Evolutionary conservation across 345 rosid species (phyloP), one percentile per base, ranked within the genome.

Genomic region (Eucalyptus brandiana): DNA sequence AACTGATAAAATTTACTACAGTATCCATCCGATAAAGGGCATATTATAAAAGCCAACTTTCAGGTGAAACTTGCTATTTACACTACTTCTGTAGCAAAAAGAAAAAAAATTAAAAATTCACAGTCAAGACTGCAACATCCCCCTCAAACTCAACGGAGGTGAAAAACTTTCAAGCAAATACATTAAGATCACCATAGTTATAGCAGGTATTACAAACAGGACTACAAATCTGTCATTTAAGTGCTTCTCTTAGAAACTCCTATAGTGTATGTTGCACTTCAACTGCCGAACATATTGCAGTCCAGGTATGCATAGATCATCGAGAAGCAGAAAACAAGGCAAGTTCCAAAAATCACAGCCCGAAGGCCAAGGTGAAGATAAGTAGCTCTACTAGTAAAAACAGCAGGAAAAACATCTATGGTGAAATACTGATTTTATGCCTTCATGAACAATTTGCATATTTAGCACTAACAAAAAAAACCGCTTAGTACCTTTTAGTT

Each of bases 401-500:
- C 47, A 37, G 15, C 47, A 19, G 45, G 83, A 76, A 37, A 76
- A 76, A 19, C 45, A 72, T 72, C 45, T 72, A 42, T 19, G 28
- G 26, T 72, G 81, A 72, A 72, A 72, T 19, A 37, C 14, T 76
- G 83, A 76, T 76, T 76, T 21, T 76, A 76, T 76, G 42, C 47
- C 83, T 76, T 76, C 65, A 48, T 26, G 26, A 44, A 87, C 17
- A 80, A 69, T 69, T 69, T 37, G 40, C 32, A 42, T 18, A 42
- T 44, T 34, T 85, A 18, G 62, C 28, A 80, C 34, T 37, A 67
- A 47, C 60, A 24, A 47, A 88, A 86, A 37, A 19, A 88, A 34
- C 49, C 21, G 37, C 47, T 12, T 42, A 62, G 91, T 91, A 97
- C 99, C 98, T 96, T 92, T 96, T 95, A 28, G 96, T 80, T 69